Conservation (phyloP, 345 rosid species). For the Gynandropsis gynandra region DNA sequence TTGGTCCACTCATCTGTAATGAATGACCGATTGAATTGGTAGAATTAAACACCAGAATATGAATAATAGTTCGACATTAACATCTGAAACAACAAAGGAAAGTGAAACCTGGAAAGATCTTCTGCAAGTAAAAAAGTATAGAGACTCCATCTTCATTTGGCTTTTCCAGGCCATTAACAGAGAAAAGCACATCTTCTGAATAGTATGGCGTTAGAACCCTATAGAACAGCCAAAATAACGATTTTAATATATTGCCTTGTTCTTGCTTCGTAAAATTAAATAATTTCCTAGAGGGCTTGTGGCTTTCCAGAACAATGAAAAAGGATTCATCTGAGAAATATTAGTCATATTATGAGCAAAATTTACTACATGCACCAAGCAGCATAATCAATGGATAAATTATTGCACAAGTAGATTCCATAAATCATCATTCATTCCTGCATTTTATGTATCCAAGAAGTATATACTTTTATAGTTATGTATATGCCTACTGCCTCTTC, state of each 20-base stretch:
- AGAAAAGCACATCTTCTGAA: conserved; percentile 65
- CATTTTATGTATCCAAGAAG: no score
- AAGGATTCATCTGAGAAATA: no score
- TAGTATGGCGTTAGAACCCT: conserved; percentile 81
- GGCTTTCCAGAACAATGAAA: no score
- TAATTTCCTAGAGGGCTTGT: neutral
- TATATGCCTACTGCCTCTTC: no score
- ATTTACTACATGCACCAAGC: no score
- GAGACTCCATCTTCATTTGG: conserved; percentile 85
- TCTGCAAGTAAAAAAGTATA: conserved; percentile 72
- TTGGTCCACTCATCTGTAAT: conserved; percentile 68
- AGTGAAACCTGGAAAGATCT: conserved; percentile 65
- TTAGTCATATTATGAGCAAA: no score
- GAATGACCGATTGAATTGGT: conserved; percentile 21
- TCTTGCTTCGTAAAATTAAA: neutral
- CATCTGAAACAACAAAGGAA: neutral
- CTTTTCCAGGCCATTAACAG: conserved; percentile 40
- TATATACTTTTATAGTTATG: no score
- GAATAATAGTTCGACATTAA: conserved; percentile 8
- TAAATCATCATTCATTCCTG: neutral
- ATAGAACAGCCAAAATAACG: conserved; percentile 17
- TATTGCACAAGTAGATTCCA: neutral
- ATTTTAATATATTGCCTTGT: conserved; percentile 4
- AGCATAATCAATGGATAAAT: no score
- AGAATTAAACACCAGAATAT: conserved; percentile 12